These are phyloP conservation scores for Odonthalia washingtoniensis DNA, from an alignment of 31 red algal species.

Conservation along the genomic window DNA sequence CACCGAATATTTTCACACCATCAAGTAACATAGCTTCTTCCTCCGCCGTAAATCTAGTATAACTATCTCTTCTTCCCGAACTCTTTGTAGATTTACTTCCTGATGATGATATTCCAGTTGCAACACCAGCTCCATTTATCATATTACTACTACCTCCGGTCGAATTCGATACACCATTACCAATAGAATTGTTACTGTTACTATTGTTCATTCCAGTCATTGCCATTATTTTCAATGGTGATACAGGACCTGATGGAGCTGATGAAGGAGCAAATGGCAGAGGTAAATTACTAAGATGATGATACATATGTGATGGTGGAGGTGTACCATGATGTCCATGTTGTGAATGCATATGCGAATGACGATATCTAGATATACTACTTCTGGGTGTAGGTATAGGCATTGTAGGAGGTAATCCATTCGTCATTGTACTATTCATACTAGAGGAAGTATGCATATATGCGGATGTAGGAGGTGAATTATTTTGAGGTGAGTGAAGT, in stretches of 20 bases:
- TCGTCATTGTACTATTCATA: too few species aligned
- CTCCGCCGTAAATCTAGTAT: conserved; percentile 85
- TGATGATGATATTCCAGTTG: not conserved
- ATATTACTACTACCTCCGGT: too few species aligned
- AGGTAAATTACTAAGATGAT: not conserved
- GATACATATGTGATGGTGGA: not conserved
- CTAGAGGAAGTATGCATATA: too few species aligned
- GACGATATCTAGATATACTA: not conserved
- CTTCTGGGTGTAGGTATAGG: not conserved
- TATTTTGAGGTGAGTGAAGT: not conserved
- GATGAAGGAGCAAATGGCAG: not conserved
- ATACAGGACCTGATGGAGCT: not conserved
- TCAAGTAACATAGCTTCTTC: conserved; percentile 81
- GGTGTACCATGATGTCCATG: not conserved
- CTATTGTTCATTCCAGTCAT: too few species aligned
- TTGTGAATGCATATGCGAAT: not conserved
- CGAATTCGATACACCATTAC: too few species aligned
- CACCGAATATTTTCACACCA: conserved; percentile 75
- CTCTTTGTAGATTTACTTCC: conserved; percentile 32
- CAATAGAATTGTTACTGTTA: too few species aligned
- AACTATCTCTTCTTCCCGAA: conserved; percentile 63
- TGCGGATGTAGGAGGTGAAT: too few species aligned
- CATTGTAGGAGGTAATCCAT: not conserved
- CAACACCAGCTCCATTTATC: too few species aligned
- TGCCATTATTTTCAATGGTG: not conserved